Conservation (phyloP, 106 monocot genomes). For the Dactylorhiza incarnata region DNA sequence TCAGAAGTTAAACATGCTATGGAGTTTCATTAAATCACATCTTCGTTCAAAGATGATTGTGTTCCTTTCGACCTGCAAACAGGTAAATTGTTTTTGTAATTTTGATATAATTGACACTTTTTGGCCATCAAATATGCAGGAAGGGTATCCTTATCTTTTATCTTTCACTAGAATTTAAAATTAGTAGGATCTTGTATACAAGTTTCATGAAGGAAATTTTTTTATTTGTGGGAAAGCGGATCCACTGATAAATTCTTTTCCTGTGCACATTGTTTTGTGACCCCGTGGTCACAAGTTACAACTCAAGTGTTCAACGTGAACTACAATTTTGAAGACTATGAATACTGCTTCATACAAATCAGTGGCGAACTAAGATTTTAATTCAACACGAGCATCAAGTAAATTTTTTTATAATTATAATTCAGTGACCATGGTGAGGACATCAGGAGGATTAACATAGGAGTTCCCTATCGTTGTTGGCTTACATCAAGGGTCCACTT, state of each 20-base stretch:
- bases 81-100: conserved; percentile 34
- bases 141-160: background rate
- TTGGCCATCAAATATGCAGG: background rate
- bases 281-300: no score
- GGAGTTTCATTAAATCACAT: conserved; percentile 89
- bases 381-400: no score
- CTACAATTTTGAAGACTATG: no score
- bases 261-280: background rate
- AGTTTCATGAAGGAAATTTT: background rate
- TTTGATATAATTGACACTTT: background rate
- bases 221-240: background rate
- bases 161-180: background rate
- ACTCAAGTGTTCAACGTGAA: no score
- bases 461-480: no score
- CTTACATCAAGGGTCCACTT: no score
- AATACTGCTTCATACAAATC: no score
- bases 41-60: conserved; percentile 80
- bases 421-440: no score
- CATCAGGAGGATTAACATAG: no score
- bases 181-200: background rate
- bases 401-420: no score
- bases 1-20: conserved; percentile 80
- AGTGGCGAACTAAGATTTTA: no score
- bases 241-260: background rate
- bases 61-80: conserved; percentile 83